Evolutionary conservation across 2,329 filamentous ascomycete genomes (phyloP).

Genomic region (Colletotrichum sp.): DNA sequence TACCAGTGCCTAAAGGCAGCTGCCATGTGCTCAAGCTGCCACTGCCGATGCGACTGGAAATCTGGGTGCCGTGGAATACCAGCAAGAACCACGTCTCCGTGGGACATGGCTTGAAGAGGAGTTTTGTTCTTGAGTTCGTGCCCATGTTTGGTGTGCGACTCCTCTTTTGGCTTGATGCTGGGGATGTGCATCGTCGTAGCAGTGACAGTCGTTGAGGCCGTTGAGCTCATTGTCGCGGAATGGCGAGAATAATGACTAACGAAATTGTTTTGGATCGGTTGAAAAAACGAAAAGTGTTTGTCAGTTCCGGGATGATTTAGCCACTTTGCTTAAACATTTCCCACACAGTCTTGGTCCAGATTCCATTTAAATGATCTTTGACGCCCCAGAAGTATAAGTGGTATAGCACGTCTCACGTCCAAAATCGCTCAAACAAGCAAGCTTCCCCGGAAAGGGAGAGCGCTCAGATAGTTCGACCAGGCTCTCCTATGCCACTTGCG

Average conservation of each 20-base stretch:
- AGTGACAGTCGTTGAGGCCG: neutral
- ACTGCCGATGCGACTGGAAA: conserved; percentile 47
- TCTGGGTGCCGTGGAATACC: conserved; percentile 38
- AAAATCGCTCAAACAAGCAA: neutral
- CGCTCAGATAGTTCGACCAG: neutral
- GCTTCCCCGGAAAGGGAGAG: neutral
- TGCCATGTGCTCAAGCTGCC: conserved; percentile 65
- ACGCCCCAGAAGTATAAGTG: neutral
- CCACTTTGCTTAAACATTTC: neutral
- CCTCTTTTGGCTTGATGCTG: conserved; percentile 22
- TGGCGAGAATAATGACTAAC: neutral
- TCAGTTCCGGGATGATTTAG: neutral
- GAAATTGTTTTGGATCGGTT: neutral
- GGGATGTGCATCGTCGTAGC: neutral
- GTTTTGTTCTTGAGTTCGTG: conserved; percentile 27
- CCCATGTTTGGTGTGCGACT: conserved; percentile 15
- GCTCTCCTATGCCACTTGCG: neutral
- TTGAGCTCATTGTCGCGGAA: neutral
- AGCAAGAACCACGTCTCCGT: conserved; percentile 32
- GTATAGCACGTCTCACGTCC: neutral
- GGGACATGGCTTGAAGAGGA: conserved; percentile 39
- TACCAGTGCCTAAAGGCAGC: conserved; percentile 72
- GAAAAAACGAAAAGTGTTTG: neutral
- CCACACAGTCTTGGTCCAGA: neutral
- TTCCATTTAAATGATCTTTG: neutral